Conservation (phyloP, 164 flowering plant species). For the Hamamelis virginiana region DNA sequence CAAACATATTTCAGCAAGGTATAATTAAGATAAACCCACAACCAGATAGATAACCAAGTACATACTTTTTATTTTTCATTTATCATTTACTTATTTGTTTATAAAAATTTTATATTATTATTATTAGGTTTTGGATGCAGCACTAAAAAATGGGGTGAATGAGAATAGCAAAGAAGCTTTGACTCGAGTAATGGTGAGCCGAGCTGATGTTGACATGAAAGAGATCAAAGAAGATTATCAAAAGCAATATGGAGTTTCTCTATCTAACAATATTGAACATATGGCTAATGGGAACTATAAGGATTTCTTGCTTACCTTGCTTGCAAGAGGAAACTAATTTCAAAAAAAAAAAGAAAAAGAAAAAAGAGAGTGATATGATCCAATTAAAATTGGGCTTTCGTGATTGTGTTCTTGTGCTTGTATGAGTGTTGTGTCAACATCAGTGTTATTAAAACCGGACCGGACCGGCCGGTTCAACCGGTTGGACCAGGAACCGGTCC, state of each 20-base stretch:
- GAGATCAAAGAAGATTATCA: constrained; percentile 54
- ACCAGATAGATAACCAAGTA: neutral
- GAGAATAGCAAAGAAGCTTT: constrained; percentile 55
- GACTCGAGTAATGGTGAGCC: constrained; percentile 60
- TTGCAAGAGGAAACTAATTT: constrained; percentile 41
- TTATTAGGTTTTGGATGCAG: constrained; percentile 51
- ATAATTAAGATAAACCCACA: neutral
- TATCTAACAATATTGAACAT: constrained; percentile 47
- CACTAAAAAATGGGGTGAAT: constrained; percentile 39
- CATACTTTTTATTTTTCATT: neutral
- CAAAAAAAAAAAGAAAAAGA: no score
- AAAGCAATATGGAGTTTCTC: constrained; percentile 36
- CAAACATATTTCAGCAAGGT: constrained; percentile 61
- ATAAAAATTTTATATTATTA: neutral
- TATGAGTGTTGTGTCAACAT: constrained; percentile 1
- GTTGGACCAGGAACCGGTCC: no score
- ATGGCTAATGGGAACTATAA: constrained; percentile 58
- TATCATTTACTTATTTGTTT: neutral
- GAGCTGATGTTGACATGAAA: constrained; percentile 63
- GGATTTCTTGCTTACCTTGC: constrained; percentile 65
- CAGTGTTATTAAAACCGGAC: no score
- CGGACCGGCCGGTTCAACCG: no score
- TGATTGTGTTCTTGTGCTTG: constrained; percentile 7
- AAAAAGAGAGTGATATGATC: neutral
- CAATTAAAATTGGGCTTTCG: neutral